phyloP scores from a whole-genome alignment of 208 protist genomes.

The Leishmania amazonensis region DNA sequence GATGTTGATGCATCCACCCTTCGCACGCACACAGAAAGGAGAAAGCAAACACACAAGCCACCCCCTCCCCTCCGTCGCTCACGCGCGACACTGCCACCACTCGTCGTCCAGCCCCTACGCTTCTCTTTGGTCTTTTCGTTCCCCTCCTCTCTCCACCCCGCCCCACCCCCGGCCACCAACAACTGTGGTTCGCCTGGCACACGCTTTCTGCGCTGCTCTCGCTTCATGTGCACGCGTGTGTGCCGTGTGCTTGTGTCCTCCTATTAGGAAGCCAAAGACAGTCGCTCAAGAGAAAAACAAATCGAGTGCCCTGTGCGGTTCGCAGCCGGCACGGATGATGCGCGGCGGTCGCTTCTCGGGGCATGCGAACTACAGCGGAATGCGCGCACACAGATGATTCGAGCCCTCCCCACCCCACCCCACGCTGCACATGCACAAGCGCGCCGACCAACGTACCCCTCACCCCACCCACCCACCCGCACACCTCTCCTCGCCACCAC shows the following conservation, averaged over 20 bases:
- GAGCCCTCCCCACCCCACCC: background rate
- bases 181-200: background rate
- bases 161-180: background rate
- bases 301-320: background rate
- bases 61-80: background rate
- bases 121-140: slow-evolving; percentile 4
- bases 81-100: background rate
- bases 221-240: background rate
- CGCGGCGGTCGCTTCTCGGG: background rate
- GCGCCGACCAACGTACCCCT: background rate
- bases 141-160: background rate
- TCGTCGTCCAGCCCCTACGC: background rate
- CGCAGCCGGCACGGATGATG: background rate
- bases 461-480: background rate
- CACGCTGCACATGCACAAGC: background rate
- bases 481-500: accelerated
- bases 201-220: background rate
- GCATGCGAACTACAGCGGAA: background rate
- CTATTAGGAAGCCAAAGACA: background rate
- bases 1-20: background rate
- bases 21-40: background rate
- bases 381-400: background rate
- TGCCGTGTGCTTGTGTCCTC: background rate
- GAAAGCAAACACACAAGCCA: background rate
- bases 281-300: background rate